A percentile compares a stretch with the other conserved stretches of the same genome.
Conservation (phyloP, 305 asterid genomes). For the Fraxinus greggii region DNA sequence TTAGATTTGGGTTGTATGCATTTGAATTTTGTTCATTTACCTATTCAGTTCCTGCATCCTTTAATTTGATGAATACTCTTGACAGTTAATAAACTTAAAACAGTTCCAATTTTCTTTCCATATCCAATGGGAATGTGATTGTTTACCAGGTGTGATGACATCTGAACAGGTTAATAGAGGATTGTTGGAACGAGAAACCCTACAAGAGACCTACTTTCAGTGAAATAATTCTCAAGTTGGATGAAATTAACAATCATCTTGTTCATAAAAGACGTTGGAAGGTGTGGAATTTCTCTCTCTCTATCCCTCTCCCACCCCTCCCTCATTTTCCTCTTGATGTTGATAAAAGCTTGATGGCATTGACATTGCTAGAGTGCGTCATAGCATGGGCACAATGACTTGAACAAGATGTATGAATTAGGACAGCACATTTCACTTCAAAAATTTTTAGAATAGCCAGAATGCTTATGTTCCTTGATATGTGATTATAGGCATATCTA, state of each 20-base stretch:
- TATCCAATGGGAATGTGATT: constrained; percentile 16
- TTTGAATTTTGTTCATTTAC: not conserved
- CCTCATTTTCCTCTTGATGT: not conserved
- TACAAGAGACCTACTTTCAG: constrained; percentile 58
- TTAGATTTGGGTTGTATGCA: not conserved
- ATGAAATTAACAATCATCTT: constrained; percentile 41
- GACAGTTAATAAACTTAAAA: not conserved
- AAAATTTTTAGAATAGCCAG: not conserved
- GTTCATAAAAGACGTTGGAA: constrained; percentile 61
- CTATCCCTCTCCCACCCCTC: not conserved
- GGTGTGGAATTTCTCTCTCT: constrained; percentile 33
- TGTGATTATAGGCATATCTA: not conserved
- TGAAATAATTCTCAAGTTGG: constrained; percentile 56
- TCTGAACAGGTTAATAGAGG: constrained; percentile 64
- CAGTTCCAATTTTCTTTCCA: not conserved
- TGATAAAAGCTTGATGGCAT: not conserved
- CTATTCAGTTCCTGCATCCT: constrained; percentile 1
- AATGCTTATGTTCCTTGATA: constrained; percentile 3
- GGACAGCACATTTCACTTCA: not conserved
- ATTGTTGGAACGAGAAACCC: constrained; percentile 65
- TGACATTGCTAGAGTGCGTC: not conserved
- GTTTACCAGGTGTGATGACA: constrained; percentile 13
- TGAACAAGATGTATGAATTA: not conserved
- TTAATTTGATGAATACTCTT: not conserved
- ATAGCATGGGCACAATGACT: not conserved